phyloP scores from a whole-genome alignment of 148 eudicot genomes.

The Rhododendron griersonianum region DNA sequence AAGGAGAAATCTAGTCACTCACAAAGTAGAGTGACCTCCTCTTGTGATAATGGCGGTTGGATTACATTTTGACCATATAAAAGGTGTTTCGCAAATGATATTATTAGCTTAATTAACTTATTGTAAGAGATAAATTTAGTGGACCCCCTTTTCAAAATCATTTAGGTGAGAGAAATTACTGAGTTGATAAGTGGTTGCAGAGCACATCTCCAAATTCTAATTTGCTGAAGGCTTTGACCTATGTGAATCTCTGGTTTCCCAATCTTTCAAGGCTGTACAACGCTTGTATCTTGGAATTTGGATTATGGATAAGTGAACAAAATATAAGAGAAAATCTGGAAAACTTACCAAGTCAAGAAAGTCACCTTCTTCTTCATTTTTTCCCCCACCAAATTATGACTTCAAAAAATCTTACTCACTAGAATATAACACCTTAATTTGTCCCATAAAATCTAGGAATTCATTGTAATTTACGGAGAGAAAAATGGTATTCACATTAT shows the following conservation, averaged over 20 bases:
- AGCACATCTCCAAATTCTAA: background rate
- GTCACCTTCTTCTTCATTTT: background rate
- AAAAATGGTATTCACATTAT: background rate
- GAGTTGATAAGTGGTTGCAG: background rate
- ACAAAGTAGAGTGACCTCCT: background rate
- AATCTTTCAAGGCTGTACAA: background rate
- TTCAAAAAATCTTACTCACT: too few species aligned
- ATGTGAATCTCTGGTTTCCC: background rate
- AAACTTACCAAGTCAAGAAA: background rate
- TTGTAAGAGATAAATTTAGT: constrained; percentile 1
- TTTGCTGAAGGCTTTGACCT: background rate
- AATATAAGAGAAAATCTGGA: background rate
- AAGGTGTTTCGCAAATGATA: background rate
- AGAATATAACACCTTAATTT: background rate
- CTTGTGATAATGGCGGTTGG: background rate
- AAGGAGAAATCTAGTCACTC: background rate
- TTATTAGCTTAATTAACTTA: background rate
- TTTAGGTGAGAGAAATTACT: background rate
- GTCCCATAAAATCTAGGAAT: background rate
- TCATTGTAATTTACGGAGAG: background rate
- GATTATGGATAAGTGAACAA: background rate
- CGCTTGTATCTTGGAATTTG: background rate
- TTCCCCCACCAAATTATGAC: too few species aligned
- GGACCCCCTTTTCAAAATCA: constrained; percentile 4
- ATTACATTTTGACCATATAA: constrained; percentile 8